phyloP scores from a whole-genome alignment of 2,329 filamentous ascomycete genomes.

The Cercospora sesami region DNA sequence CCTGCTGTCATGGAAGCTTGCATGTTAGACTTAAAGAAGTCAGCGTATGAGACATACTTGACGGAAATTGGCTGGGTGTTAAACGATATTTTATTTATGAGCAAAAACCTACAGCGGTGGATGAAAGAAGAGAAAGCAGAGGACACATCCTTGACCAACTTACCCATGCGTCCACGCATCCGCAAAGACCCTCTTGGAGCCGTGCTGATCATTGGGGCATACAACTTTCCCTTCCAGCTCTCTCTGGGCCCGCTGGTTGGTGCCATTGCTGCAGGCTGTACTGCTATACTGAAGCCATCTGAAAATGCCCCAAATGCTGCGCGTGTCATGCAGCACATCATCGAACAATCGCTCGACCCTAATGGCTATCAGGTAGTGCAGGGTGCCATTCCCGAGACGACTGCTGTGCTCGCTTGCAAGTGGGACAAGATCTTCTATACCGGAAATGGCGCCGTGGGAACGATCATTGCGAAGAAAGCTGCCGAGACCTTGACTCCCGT shows the following conservation, averaged over 20 bases:
- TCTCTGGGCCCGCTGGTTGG: conserved; percentile 77
- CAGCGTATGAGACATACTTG: conserved; percentile 70
- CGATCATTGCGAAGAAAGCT: conserved; percentile 55
- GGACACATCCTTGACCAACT: conserved; percentile 69
- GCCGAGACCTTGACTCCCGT: conserved; percentile 70
- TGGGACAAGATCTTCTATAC: conserved; percentile 99
- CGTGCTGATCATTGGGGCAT: conserved; percentile 80
- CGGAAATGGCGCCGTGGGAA: conserved; percentile 71
- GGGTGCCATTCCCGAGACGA: conserved; percentile 77
- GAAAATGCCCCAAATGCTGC: conserved; percentile 76
- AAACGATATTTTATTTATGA: conserved; percentile 76
- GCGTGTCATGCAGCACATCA: conserved; percentile 74
- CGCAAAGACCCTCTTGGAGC: conserved; percentile 84
- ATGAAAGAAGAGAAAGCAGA: conserved; percentile 74
- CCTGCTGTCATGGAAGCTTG: conserved; percentile 72
- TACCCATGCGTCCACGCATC: conserved; percentile 70
- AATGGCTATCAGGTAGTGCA: conserved; percentile 76
- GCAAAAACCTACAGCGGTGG: conserved; percentile 77
- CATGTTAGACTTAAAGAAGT: conserved; percentile 73
- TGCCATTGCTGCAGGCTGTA: conserved; percentile 89
- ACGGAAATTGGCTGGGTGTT: conserved; percentile 76
- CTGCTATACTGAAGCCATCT: conserved; percentile 85
- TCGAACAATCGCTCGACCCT: conserved; percentile 74
- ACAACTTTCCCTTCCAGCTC: conserved; percentile 90
- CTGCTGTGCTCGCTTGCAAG: conserved; percentile 77